phyloP scores from a whole-genome alignment of 2,329 filamentous ascomycete genomes.

The Arthrobotrys musiformis region DNA sequence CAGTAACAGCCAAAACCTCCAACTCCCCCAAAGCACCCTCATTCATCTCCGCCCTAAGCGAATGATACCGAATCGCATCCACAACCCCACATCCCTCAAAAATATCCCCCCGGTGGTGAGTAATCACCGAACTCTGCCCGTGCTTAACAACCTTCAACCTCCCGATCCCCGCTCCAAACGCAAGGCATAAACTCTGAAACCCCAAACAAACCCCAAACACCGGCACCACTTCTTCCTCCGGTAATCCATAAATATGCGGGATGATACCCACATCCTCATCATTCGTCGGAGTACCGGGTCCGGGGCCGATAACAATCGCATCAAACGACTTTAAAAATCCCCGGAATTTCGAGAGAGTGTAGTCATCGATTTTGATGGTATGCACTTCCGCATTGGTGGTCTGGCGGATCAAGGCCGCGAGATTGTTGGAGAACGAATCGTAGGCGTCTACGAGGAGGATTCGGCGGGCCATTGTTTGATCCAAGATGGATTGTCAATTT shows the following conservation, averaged over 20 bases:
- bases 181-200: slow-evolving; percentile 81
- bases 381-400: slow-evolving; percentile 75
- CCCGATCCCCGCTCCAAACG: slow-evolving; percentile 74
- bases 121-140: slow-evolving; percentile 78
- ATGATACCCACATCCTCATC: slow-evolving; percentile 85
- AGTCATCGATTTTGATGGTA: slow-evolving; percentile 77
- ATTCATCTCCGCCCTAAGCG: slow-evolving; percentile 61
- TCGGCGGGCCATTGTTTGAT: slow-evolving; percentile 60
- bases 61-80: slow-evolving; percentile 64
- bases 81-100: slow-evolving; percentile 69
- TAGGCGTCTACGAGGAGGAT: slow-evolving; percentile 95
- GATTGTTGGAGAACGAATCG: slow-evolving; percentile 97
- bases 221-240: slow-evolving; percentile 72
- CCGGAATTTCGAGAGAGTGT: slow-evolving; percentile 68
- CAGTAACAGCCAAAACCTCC: slow-evolving; percentile 61
- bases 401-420: slow-evolving; percentile 81
- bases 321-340: slow-evolving; percentile 73
- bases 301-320: slow-evolving; percentile 89
- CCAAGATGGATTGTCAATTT: not conserved
- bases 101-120: slow-evolving; percentile 72
- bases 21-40: slow-evolving; percentile 57
- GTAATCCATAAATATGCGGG: slow-evolving; percentile 76
- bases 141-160: slow-evolving; percentile 79
- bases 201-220: slow-evolving; percentile 89
- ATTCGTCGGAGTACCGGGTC: slow-evolving; percentile 81